Percentiles rank a stretch among this genome's conserved stretches.
These are phyloP conservation scores for Discostella stelligera DNA, from an alignment of 352 stramenopile species.

Conservation along the genomic window DNA sequence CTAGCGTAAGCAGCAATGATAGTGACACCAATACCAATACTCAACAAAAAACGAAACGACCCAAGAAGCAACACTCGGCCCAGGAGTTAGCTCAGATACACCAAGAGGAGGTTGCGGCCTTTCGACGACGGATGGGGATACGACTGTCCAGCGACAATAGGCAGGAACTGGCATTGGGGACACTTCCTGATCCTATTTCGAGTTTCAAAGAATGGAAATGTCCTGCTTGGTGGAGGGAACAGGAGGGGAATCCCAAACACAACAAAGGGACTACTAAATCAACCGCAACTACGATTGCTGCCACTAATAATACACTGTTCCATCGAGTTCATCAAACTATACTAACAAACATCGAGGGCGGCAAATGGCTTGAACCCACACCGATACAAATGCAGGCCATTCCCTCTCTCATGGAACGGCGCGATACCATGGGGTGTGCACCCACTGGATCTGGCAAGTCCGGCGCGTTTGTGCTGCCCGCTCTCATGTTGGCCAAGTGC, in stretches of 20 bases:
- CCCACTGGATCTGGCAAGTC: constrained; percentile 98
- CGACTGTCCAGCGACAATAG: constrained; percentile 58
- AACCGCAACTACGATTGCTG: neutral
- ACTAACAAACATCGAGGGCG: constrained; percentile 72
- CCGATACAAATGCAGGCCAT: constrained; percentile 95
- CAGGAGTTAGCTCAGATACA: constrained; percentile 66
- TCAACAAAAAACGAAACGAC: constrained; percentile 53
- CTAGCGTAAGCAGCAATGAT: neutral
- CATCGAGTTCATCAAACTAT: constrained; percentile 43
- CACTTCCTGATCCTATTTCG: constrained; percentile 71
- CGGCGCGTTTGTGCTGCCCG: constrained; percentile 95
- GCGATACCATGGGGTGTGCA: constrained; percentile 93
- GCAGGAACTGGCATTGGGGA: constrained; percentile 44
- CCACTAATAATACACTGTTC: constrained; percentile 33
- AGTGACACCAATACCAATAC: neutral
- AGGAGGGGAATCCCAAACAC: neutral
- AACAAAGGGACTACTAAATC: neutral
- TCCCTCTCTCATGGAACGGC: constrained; percentile 59
- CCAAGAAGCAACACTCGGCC: constrained; percentile 41
- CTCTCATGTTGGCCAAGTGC: constrained; percentile 81
- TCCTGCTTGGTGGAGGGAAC: constrained; percentile 60
- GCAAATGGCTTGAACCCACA: constrained; percentile 96
- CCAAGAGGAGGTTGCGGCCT: constrained; percentile 74
- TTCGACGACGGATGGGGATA: constrained; percentile 76
- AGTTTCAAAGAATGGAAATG: constrained; percentile 63